These are phyloP conservation scores for Bauhinia variegata DNA, from an alignment of 306 rosid genomes.

Conservation along the genomic window DNA sequence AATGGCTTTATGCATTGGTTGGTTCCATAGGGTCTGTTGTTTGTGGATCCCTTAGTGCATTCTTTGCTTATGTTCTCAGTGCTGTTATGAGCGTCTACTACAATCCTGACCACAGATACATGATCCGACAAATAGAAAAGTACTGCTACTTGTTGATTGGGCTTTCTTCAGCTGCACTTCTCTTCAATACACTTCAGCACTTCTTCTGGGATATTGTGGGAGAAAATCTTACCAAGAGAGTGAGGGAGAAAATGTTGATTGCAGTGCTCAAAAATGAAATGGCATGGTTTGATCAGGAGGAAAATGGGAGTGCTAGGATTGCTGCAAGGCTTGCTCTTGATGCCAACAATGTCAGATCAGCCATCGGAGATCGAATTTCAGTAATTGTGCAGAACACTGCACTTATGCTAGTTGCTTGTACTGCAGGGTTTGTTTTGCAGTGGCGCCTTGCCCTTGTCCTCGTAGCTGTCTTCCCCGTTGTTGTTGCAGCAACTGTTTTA, in stretches of 20 bases:
- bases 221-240: slow-evolving; percentile 86
- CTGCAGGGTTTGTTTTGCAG: slow-evolving; percentile 91
- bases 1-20: slow-evolving; percentile 83
- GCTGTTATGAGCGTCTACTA: slow-evolving; percentile 91
- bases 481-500: slow-evolving; percentile 97
- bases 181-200: slow-evolving; percentile 93
- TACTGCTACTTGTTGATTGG: slow-evolving; percentile 90
- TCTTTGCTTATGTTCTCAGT: slow-evolving; percentile 91
- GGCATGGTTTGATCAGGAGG: slow-evolving; percentile 98
- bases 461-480: slow-evolving; percentile 93
- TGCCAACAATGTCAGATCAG: slow-evolving; percentile 93
- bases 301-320: slow-evolving; percentile 87
- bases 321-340: slow-evolving; percentile 87
- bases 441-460: slow-evolving; percentile 98
- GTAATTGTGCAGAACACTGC: slow-evolving; percentile 95
- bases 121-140: slow-evolving; percentile 73
- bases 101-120: slow-evolving; percentile 67
- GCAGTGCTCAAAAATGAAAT: slow-evolving; percentile 85
- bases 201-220: slow-evolving; percentile 97
- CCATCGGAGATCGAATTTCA: slow-evolving; percentile 90
- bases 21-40: slow-evolving; percentile 93
- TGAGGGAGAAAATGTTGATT: slow-evolving; percentile 81
- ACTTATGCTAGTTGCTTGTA: slow-evolving; percentile 87
- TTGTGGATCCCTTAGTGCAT: slow-evolving; percentile 95
- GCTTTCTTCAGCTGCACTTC: slow-evolving; percentile 90